A percentile compares a stretch with the other conserved stretches of the same genome.
These are phyloP conservation scores for Aspergillus brasiliensis DNA, from an alignment of 2,329 filamentous ascomycete species.

Conservation along the genomic window DNA sequence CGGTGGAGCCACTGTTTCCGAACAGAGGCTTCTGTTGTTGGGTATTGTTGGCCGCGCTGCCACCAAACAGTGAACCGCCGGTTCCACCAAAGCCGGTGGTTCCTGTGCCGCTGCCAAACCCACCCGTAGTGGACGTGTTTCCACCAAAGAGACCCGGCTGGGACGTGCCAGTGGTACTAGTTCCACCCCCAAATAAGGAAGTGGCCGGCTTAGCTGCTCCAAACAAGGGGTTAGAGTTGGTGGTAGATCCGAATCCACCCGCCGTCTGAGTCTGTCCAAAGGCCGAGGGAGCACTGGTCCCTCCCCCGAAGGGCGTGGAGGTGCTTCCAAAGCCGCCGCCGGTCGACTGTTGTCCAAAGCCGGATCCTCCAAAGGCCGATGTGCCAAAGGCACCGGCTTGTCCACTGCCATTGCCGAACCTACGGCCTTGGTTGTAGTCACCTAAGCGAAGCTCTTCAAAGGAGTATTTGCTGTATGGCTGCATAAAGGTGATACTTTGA, in stretches of 20 bases:
- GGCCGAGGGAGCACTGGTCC: slow-evolving; percentile 37
- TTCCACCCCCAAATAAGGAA: slow-evolving; percentile 38
- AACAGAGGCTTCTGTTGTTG: slow-evolving; percentile 40
- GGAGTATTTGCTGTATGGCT: slow-evolving; percentile 75
- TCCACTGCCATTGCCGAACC: slow-evolving; percentile 78
- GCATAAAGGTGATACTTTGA: slow-evolving; percentile 53
- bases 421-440: slow-evolving; percentile 86
- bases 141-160: slow-evolving; percentile 45
- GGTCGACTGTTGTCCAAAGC: slow-evolving; percentile 47
- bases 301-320: slow-evolving; percentile 43
- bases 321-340: slow-evolving; percentile 47
- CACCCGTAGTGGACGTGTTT: slow-evolving; percentile 37
- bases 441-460: slow-evolving; percentile 78
- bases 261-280: slow-evolving; percentile 50
- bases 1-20: slow-evolving; percentile 33
- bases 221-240: slow-evolving; percentile 44
- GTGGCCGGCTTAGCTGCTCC: slow-evolving; percentile 46
- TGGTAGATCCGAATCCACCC: slow-evolving; percentile 39
- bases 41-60: neutral
- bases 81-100: slow-evolving; percentile 32
- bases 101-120: slow-evolving; percentile 30
- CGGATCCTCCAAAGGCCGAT: slow-evolving; percentile 55
- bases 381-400: slow-evolving; percentile 81
- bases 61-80: slow-evolving; percentile 46
- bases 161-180: slow-evolving; percentile 29